phyloP scores from a whole-genome alignment of 2,329 filamentous ascomycete genomes.

The Plectosphaerella cucumerina region DNA sequence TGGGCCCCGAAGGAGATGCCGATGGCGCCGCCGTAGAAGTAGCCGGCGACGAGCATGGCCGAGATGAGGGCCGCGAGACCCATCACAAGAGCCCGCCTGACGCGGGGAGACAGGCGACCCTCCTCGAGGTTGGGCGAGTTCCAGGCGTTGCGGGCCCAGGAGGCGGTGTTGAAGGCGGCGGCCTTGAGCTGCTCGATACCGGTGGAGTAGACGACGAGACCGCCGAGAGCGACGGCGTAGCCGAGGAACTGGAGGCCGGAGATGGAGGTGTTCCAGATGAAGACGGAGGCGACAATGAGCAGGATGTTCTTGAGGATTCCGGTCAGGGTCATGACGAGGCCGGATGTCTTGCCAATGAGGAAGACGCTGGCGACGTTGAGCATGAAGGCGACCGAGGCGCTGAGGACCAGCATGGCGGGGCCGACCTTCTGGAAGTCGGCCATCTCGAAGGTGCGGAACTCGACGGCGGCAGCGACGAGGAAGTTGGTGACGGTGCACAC shows the following conservation, averaged over 20 bases:
- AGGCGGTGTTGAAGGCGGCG: slow-evolving; percentile 4
- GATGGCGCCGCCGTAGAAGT: slow-evolving; percentile 3
- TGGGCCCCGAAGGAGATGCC: neutral
- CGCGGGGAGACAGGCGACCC: slow-evolving; percentile 15
- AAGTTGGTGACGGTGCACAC: slow-evolving; percentile 80
- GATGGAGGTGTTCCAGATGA: slow-evolving; percentile 74
- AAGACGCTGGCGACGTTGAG: slow-evolving; percentile 85
- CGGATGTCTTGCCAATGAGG: slow-evolving; percentile 83
- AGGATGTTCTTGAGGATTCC: slow-evolving; percentile 88
- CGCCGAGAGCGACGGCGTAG: slow-evolving; percentile 64
- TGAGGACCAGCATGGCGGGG: slow-evolving; percentile 60
- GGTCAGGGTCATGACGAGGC: slow-evolving; percentile 78
- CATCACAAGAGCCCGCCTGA: slow-evolving; percentile 14
- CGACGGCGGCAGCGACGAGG: slow-evolving; percentile 63
- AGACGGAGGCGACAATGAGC: slow-evolving; percentile 70
- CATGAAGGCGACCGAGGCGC: slow-evolving; percentile 75
- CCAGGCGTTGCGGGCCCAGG: slow-evolving; percentile 12
- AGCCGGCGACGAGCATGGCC: slow-evolving; percentile 3
- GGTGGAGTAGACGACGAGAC: slow-evolving; percentile 47
- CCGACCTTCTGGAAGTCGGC: slow-evolving; percentile 64
- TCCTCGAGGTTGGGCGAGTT: slow-evolving; percentile 12
- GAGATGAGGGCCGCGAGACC: slow-evolving; percentile 11
- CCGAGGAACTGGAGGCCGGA: slow-evolving; percentile 69
- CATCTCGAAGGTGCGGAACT: slow-evolving; percentile 62
- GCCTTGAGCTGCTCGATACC: slow-evolving; percentile 24